Evolutionary conservation across 2,329 filamentous ascomycete genomes (phyloP).

Genomic region (Echinosphaeria canescens): DNA sequence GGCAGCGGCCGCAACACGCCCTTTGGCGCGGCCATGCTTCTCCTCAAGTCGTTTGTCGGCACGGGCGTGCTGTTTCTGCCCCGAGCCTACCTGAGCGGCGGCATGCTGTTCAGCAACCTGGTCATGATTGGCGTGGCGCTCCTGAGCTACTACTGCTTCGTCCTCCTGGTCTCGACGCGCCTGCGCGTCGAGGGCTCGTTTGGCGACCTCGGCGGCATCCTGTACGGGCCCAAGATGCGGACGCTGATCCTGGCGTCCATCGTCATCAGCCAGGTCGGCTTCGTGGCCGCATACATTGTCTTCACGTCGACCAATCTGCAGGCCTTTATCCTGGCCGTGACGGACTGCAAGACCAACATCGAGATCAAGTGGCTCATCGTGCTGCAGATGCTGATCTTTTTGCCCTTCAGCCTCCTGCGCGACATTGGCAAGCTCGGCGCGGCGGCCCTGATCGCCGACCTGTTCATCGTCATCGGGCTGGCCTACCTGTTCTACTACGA

Average conservation of each 20-base stretch:
- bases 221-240: conserved; percentile 84
- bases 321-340: conserved; percentile 82
- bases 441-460: conserved; percentile 80
- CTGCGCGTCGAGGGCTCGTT: conserved; percentile 83
- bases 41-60: conserved; percentile 95
- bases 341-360: conserved; percentile 67
- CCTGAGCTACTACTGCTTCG: conserved; percentile 94
- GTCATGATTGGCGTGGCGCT: conserved; percentile 71
- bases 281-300: conserved; percentile 87
- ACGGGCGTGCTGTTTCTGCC: conserved; percentile 90
- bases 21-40: conserved; percentile 58
- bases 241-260: conserved; percentile 76
- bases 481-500: conserved; percentile 95
- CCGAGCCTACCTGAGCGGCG: conserved; percentile 83
- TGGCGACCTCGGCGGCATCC: conserved; percentile 81
- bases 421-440: conserved; percentile 97
- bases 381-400: conserved; percentile 87
- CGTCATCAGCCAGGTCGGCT: conserved; percentile 87
- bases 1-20: conserved; percentile 58
- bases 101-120: conserved; percentile 90
- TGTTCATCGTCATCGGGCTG: conserved; percentile 82
- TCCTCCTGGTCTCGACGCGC: conserved; percentile 73
- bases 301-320: conserved; percentile 93
- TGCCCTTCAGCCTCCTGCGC: conserved; percentile 80
- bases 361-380: conserved; percentile 79